phyloP scores from a whole-genome alignment of 768 basidiomycete genomes.

The Leccinum uliginosum region DNA sequence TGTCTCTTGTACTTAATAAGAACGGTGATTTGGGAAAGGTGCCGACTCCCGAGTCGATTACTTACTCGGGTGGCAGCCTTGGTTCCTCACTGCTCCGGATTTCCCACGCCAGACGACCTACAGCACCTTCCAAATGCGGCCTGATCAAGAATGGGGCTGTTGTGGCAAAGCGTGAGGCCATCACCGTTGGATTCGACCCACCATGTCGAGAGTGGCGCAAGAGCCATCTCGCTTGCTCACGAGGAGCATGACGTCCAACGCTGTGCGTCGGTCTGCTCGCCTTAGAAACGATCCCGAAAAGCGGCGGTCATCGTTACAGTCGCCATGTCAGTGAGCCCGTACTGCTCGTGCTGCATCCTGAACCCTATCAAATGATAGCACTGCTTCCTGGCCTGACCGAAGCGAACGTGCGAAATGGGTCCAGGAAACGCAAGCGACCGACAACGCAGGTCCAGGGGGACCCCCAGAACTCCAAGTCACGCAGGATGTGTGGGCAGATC shows the following conservation, averaged over 20 bases:
- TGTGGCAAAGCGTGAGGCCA: neutral
- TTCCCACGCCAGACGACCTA: constrained; percentile 21
- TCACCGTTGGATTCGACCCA: neutral
- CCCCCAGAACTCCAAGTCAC: constrained; percentile 4
- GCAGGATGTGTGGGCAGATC: constrained; percentile 13
- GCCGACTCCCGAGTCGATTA: neutral
- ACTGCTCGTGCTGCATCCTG: neutral
- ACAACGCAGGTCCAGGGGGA: neutral
- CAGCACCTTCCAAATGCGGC: constrained; percentile 31
- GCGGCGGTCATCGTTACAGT: neutral
- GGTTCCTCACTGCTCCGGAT: neutral
- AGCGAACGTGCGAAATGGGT: neutral
- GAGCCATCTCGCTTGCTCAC: constrained; percentile 15
- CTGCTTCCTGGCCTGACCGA: neutral
- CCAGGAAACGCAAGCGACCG: constrained; percentile 11
- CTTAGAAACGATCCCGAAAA: constrained; percentile 5
- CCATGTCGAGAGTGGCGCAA: constrained; percentile 19
- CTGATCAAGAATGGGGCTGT: constrained; percentile 5
- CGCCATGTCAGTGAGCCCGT: constrained; percentile 13
- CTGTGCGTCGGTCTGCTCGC: constrained; percentile 23
- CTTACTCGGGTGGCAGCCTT: neutral
- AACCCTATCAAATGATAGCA: constrained; percentile 9
- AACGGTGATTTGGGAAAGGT: neutral
- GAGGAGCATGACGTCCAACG: constrained; percentile 20
- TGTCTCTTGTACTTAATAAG: neutral